Conservation (phyloP, 768 basidiomycete genomes). For the Daedaleopsis sinensis region DNA sequence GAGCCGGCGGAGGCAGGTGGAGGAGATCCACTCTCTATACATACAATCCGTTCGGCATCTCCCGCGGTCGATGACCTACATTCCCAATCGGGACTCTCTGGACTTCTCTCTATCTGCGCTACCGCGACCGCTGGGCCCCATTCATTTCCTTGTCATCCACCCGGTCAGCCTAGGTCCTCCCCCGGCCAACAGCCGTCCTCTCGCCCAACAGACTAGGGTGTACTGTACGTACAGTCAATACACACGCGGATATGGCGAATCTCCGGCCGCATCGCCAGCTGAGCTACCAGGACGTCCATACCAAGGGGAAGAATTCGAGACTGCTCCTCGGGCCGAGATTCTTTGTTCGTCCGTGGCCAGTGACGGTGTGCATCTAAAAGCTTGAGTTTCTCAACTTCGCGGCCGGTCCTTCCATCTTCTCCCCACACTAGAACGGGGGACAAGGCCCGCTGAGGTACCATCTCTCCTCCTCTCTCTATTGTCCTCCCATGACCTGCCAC, state of each 20-base stretch:
- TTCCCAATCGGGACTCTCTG: slow-evolving; percentile 1
- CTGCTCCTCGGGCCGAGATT: slow-evolving; percentile 13
- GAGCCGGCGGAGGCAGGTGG: slow-evolving; percentile 1
- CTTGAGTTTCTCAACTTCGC: background rate
- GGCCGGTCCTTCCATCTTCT: background rate
- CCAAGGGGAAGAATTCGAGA: slow-evolving; percentile 12
- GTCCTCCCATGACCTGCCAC: background rate
- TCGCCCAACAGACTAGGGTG: too few relatives aligned
- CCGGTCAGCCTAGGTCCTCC: background rate
- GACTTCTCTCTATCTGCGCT: slow-evolving; percentile 1
- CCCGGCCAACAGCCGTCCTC: background rate
- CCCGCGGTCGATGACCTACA: slow-evolving; percentile 4
- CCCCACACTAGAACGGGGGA: slow-evolving; percentile 8
- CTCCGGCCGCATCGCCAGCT: slow-evolving; percentile 7
- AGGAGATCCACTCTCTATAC: slow-evolving; percentile 16
- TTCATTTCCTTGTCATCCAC: background rate
- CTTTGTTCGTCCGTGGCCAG: background rate
- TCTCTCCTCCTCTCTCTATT: background rate
- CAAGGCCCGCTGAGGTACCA: slow-evolving; percentile 11
- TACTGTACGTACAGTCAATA: too few relatives aligned
- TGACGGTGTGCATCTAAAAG: slow-evolving; percentile 6
- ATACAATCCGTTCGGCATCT: slow-evolving; percentile 13
- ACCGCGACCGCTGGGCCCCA: background rate
- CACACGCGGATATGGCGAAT: background rate
- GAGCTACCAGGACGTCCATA: background rate